phyloP scores from a whole-genome alignment of 2,329 filamentous ascomycete species.

The Teratosphaeria destructans region DNA sequence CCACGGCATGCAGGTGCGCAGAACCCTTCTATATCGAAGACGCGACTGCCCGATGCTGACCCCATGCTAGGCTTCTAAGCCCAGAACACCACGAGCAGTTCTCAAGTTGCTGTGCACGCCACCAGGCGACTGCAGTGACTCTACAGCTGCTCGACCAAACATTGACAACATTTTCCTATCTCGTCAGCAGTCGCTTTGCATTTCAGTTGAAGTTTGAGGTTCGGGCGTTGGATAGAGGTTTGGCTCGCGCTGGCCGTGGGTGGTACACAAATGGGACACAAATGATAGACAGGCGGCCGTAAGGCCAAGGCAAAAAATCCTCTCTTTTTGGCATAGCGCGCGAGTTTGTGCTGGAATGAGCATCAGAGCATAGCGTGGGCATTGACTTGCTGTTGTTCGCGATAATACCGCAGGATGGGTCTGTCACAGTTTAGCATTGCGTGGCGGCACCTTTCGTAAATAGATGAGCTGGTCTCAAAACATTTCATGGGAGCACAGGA shows the following conservation, averaged over 20 bases:
- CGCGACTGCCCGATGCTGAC: neutral
- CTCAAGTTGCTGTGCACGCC: neutral
- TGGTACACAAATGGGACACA: neutral
- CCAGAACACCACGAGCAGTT: neutral
- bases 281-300: neutral
- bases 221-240: neutral
- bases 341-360: neutral
- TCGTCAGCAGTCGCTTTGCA: neutral
- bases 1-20: constrained; percentile 2
- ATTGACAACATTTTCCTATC: neutral
- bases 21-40: neutral
- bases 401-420: neutral
- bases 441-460: neutral
- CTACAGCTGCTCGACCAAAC: neutral
- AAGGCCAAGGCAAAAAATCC: neutral
- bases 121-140: neutral
- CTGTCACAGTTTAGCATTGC: neutral
- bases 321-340: neutral
- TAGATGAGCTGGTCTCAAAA: neutral
- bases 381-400: neutral
- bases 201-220: neutral
- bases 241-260: neutral
- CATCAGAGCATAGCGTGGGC: neutral
- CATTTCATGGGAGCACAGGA: neutral
- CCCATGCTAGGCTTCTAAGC: neutral